Evolutionary conservation across 2,329 filamentous ascomycete genomes (phyloP), one percentile per base, ranked within the genome.

Genomic region (Alternaria gaisen): DNA sequence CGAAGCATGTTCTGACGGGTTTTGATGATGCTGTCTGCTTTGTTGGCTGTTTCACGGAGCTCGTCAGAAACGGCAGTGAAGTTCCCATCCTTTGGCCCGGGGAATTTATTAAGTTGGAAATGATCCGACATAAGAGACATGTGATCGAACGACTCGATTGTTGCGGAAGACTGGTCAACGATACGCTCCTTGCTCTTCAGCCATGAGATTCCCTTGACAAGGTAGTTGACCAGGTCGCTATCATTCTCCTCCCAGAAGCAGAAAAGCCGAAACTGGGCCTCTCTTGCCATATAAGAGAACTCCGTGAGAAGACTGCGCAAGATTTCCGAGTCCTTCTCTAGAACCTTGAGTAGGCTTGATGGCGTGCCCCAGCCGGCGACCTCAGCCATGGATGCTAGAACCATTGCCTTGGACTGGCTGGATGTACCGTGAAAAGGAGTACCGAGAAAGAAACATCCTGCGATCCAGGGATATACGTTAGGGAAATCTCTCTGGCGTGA

Each of bases 41-140:
- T 68, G 20, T 54, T 56, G 6, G 65, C 61, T 18, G 64, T 70
- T 11, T 59, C 54, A 32, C 64, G 60, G 34, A 76, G 72, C 50
- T 76, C 70, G 18, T 66, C 58, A 10, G 66, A 60, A 8, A 76
- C 72, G n/a, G 56, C 43, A n/a, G 59, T 62, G 51, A 70, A 77
- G 32, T 71, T 69, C 10, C 63, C 64, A 41, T 77, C 73, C 22
- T 74, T 69, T 10, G 72, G 66, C 22, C 66, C 62, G 8, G 55
- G 56, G 51, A 70, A 77, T 41, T 77, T 77, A 58, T 75, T 76
- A 26, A 77, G 57, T 40, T 61, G 55, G 20, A 76, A 75, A 53
- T 77, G 73, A 41, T 76, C 72, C 5, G 67, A 66, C 18, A 67
- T 65, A n/a, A 77, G 61, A 10, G 63, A 64, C 11, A 66, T 34